Evolutionary conservation across 2,329 filamentous ascomycete species (phyloP).

Genomic region (Fusarium nodosum): DNA sequence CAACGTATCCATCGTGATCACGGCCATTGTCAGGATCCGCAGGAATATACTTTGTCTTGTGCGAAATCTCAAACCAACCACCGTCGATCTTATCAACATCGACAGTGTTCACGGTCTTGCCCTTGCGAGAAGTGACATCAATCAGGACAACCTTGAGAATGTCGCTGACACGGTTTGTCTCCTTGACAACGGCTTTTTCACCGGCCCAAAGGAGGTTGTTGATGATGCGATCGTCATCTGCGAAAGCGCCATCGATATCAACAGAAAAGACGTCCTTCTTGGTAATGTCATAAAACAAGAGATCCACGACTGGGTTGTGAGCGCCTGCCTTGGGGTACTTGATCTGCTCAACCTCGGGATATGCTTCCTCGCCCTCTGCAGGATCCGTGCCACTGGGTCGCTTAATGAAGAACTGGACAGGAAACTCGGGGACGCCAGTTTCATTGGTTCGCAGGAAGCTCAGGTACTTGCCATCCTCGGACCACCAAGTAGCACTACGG

Average conservation of each 20-base stretch:
- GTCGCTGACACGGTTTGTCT: conserved; percentile 95
- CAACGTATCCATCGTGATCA: conserved; percentile 89
- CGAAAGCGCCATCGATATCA: conserved; percentile 80
- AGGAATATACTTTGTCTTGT: conserved; percentile 87
- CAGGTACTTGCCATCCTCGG: conserved; percentile 86
- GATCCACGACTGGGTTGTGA: conserved; percentile 89
- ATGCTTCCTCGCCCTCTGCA: conserved; percentile 79
- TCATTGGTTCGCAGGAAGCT: conserved; percentile 96
- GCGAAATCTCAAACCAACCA: conserved; percentile 96
- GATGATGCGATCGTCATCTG: conserved; percentile 86
- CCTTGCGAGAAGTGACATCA: conserved; percentile 79
- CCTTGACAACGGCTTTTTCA: conserved; percentile 84
- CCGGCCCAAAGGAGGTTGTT: conserved; percentile 95
- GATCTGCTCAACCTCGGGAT: conserved; percentile 90
- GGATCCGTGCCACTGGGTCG: conserved; percentile 82
- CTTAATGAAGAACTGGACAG: conserved; percentile 92
- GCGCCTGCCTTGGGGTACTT: conserved; percentile 98
- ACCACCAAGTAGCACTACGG: conserved; percentile 95
- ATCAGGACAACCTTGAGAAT: conserved; percentile 88
- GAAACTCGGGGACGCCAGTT: conserved; percentile 89
- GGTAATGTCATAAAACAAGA: conserved; percentile 88
- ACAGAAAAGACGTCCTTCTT: conserved; percentile 85
- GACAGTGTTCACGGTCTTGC: conserved; percentile 82
- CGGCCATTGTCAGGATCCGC: conserved; percentile 83
- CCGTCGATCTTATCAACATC: conserved; percentile 90